Conservation (phyloP, 768 basidiomycete species). For the Suillus decipiens region DNA sequence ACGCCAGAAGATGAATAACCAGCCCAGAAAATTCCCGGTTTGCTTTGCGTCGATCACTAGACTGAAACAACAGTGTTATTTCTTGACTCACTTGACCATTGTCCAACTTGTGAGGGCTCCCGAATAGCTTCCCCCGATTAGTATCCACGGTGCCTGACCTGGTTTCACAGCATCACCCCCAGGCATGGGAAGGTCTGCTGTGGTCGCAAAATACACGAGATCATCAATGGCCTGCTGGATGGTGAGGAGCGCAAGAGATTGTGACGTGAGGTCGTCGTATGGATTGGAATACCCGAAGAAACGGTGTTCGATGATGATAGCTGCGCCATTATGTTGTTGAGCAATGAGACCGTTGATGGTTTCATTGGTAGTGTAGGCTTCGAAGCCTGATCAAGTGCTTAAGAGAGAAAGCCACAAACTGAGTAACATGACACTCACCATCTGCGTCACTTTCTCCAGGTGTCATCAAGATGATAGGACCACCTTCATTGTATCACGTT, state of each 20-base stretch:
- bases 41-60: constrained; percentile 25
- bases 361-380: constrained; percentile 61
- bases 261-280: constrained; percentile 54
- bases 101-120: constrained; percentile 59
- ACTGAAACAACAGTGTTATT: background rate
- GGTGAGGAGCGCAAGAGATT: constrained; percentile 60
- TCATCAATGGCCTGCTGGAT: constrained; percentile 78
- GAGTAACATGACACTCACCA: constrained; percentile 20
- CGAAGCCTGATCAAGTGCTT: constrained; percentile 24
- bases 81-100: constrained; percentile 58
- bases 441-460: constrained; percentile 66
- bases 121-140: constrained; percentile 45
- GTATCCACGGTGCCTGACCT: constrained; percentile 44
- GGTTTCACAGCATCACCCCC: constrained; percentile 63
- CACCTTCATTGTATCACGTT: constrained; percentile 16
- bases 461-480: constrained; percentile 40
- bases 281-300: constrained; percentile 81
- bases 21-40: constrained; percentile 42
- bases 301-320: constrained; percentile 68
- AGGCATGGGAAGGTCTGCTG: constrained; percentile 66
- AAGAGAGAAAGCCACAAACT: background rate
- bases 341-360: constrained; percentile 68
- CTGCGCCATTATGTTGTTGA: constrained; percentile 63
- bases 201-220: constrained; percentile 67
- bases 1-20: constrained; percentile 49